Conservation (phyloP, 306 rosid genomes). For the Astragalus membranaceus region DNA sequence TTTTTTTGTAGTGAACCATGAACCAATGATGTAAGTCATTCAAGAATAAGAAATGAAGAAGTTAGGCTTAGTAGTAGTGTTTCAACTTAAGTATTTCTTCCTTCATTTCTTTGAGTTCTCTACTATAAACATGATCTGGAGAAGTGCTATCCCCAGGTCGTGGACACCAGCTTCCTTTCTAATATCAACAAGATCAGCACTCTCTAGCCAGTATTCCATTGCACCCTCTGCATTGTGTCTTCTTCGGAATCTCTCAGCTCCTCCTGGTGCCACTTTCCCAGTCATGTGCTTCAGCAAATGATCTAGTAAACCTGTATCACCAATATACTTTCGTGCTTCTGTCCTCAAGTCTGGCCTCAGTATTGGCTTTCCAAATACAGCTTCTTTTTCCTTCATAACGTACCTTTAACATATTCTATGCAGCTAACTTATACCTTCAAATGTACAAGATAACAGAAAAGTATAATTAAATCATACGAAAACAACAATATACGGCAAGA, state of each 20-base stretch:
- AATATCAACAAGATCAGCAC: conserved; percentile 59
- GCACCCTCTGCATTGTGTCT: conserved; percentile 86
- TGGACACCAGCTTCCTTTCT: conserved; percentile 72
- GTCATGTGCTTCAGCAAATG: conserved; percentile 95
- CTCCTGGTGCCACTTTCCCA: conserved; percentile 84
- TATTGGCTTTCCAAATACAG: conserved; percentile 59
- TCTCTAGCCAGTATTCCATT: conserved; percentile 93
- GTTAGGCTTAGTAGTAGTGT: conserved; percentile 42
- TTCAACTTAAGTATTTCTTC: conserved; percentile 55
- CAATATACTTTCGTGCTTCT: conserved; percentile 77
- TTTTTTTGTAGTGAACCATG: too few relatives aligned
- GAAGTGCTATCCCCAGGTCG: conserved; percentile 75
- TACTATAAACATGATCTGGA: conserved; percentile 44
- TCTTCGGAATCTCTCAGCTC: conserved; percentile 61
- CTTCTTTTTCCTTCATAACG: conserved; percentile 64
- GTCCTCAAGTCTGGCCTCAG: conserved; percentile 62
- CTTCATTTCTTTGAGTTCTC: conserved; percentile 44
- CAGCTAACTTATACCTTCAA: conserved; percentile 72
- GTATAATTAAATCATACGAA: background rate
- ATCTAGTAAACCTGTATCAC: conserved; percentile 88
- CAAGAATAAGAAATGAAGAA: background rate
- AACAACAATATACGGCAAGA: background rate
- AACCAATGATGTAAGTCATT: background rate
- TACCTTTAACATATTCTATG: conserved; percentile 65
- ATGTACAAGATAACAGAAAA: background rate